Base-by-base conservation (phyloP, 2,329 filamentous ascomycete genomes). In the Calonectria pseudoturangicola region DNA sequence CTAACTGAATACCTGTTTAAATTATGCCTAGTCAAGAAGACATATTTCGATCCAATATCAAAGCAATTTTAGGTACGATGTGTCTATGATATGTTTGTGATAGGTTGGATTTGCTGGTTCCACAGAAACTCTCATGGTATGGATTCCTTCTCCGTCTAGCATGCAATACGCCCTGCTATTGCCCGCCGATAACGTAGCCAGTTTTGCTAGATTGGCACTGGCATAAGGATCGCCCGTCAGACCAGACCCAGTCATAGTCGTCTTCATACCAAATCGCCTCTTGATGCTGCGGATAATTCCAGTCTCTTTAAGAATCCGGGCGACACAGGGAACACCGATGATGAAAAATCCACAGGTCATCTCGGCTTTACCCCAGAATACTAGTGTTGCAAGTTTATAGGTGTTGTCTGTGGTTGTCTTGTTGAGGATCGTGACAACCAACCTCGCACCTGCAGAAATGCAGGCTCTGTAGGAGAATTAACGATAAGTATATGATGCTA, bases 291-390 rank as follows among this genome's bases (percentile, higher is more conserved):
- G 51, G 4, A 58, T 33, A 13, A 58, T 33, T 4, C 51, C 51
- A 2, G 51, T 58, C 3, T 58, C 51, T 25, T 58, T 58, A 1
- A 58, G 30, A 3, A 58, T 58, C 5, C 51, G 18, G 18, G 51
- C 51, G 10, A 58, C 51, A 33, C 51, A 58, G 10, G 51, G 30
- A 25, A 58, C 30, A 4, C 51, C 51, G 30, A 39, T 36, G 51
- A 58, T 33, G 12, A 58, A 33, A 12, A 58, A 58, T 21, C 28
- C 51, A 21, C 51, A 58, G 18, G 51, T 58, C 51, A 58, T 58
- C 51, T 58, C 51, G 30, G 51, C n/a, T 12, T 30, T 58, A 18
- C 30, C 51, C 51, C 51, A 58, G 28, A 58, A 58, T 1, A 25
- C 30, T 2, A 58, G 51, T 2, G n/a, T 13, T 6, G 51, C 51